Evolutionary conservation across 202 grass and related monocot species (phyloP), one percentile per base, ranked within the genome.

Genomic region (Cymbopogon flexuosus): DNA sequence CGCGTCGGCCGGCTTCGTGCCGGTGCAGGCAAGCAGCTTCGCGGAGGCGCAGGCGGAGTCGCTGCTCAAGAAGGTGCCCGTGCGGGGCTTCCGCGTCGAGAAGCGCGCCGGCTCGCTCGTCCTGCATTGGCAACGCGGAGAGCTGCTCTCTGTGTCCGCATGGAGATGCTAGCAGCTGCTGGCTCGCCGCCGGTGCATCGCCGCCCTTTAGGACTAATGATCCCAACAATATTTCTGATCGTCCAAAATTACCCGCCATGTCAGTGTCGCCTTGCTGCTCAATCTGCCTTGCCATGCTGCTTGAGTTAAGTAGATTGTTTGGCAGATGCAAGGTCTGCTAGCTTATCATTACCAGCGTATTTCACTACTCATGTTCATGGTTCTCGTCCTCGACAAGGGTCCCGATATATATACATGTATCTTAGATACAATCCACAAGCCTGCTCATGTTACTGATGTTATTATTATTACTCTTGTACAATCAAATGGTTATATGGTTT

Each of bases 61-160:
- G 3, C 88, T 94, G 1, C 81, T 90, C 8, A 91, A 89, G 86
- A 91, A 90, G 88, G 68, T 94, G 67, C 88, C 74, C 1, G 88
- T 91, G 60, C 86, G 89, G 77, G 91, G 88, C 0, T 94, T 94
- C 78, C 88, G 88, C 1, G 81, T 94, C 46, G 88, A 91, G 75
- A 94, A 78, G 83, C 86, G 80, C 49, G 83, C 56, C 35, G 83
- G 78, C 13, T 94, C 91, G 39, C 91, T 94, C 30, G 70, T 73
- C 67, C 87, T 94, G 47, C 83, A 72, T 75, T 94, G 91, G 91
- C 91, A 91, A 46, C 86, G 72, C 0, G 77, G 77, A 0, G 88
- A 91, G 84, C 84, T 94, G 2, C 62, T 84, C 60, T 89, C 86
- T 10, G 85, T 94, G 36, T 87, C 91, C 3, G 86, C 88, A 0